Evolutionary conservation across 2,329 filamentous ascomycete species (phyloP), one percentile per base, ranked within the genome.

Genomic region (Teratosphaeria pseudoeucalypti): DNA sequence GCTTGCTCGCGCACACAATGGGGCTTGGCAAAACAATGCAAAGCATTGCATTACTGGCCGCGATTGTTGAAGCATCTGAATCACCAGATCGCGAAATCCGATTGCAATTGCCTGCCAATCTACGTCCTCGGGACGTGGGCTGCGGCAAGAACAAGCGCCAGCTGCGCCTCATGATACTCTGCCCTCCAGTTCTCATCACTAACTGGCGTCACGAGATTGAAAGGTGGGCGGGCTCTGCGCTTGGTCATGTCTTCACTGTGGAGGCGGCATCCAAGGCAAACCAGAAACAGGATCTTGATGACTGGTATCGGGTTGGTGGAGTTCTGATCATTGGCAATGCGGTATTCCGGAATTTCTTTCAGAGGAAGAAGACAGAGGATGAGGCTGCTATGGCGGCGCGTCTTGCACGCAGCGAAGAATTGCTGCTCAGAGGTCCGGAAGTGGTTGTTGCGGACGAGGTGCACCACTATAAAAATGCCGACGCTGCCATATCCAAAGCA

Each of bases 21-120:
- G 92, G 92, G 1, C 76, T 96, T 2, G 91, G 91, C 16, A 96
- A 96, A 76, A 95, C 91, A 0, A 90, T 95, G 86, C 91, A 96
- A 75, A 80, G 79, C 6, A 90, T 96, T 61, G 88, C 90, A 0
- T 76, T 96, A n/a, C 80, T 96, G 6, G 81, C 88, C 16, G 85
- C 89, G 0, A 82, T 96, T 62, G 79, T 85, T 4, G 81, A 89
- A 65, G 83, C 89, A 2, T 79, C 84, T 3, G 70, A 71, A 23
- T 92, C 88, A 0, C 34, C 71, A 0, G 81, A 91, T 58, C 72
- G 75, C 0, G 71, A 76, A 0, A 75, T 92, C 6, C 74, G 73
- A 2, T 76, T 77, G 0, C 90, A 95, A 70, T 82, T 96, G 34
- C 90, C 92, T 0, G 62, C 78, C 12, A 76, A 81, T 43, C 76